These are phyloP conservation scores for Daphne laureola DNA, from an alignment of 441 rosid genomes.

Conservation along the genomic window DNA sequence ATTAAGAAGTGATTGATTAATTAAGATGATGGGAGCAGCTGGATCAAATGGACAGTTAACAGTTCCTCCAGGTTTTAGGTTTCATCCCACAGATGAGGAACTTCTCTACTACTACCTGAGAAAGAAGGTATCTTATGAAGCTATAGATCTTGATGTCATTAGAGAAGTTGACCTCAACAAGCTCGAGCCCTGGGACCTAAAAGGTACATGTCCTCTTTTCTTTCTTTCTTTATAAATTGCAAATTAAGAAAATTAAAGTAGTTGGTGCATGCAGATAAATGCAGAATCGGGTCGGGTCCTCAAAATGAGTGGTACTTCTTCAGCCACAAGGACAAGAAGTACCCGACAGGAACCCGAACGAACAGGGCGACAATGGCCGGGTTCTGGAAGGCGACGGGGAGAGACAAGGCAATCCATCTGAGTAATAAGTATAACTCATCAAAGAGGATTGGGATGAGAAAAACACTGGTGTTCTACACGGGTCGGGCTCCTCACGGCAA, in stretches of 20 bases:
- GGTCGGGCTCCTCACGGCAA: constrained; percentile 81
- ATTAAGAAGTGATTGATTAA: no score
- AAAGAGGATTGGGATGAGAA: constrained; percentile 65
- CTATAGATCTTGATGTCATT: constrained; percentile 59
- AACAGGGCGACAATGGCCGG: constrained; percentile 73
- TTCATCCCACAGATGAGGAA: constrained; percentile 75
- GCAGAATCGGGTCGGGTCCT: constrained; percentile 65
- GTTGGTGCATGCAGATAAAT: constrained; percentile 43
- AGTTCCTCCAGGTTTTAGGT: constrained; percentile 69
- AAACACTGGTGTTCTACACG: constrained; percentile 68
- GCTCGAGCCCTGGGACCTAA: constrained; percentile 79
- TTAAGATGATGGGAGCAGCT: constrained; percentile 33
- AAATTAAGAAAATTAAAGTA: no score
- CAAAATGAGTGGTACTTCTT: constrained; percentile 76
- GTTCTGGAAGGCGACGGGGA: constrained; percentile 73
- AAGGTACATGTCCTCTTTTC: no score
- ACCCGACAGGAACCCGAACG: constrained; percentile 70
- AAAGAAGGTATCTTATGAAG: constrained; percentile 63
- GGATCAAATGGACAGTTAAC: constrained; percentile 45
- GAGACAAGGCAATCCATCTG: constrained; percentile 64
- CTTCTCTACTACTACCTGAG: constrained; percentile 59
- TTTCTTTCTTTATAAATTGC: no score
- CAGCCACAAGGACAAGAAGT: constrained; percentile 73
- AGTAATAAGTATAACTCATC: no score
- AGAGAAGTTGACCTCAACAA: constrained; percentile 73